Evolutionary conservation across 768 basidiomycete species (phyloP), one percentile per base, ranked within the genome.

Genomic region (Lentinula edodes): DNA sequence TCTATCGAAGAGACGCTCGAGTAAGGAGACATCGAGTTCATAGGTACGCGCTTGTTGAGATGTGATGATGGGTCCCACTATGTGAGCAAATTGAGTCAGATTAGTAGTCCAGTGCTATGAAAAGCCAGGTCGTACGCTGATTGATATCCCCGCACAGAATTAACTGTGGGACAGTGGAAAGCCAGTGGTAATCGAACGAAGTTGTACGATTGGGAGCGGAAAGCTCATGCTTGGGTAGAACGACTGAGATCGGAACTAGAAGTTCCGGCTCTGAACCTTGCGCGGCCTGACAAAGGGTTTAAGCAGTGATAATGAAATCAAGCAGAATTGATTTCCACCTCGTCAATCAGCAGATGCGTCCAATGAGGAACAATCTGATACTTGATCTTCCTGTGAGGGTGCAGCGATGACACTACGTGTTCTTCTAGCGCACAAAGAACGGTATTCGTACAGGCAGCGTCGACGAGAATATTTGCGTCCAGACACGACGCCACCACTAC

Each of bases 221-320:
- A 39, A 54, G 52, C n/a, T 69, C 66, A 7, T 74, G 70, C 12
- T 58, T 63, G 1, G 69, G 67, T 32, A 77, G 64, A 28, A 82
- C 78, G 1, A 80, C 79, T 6, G 80, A 80, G n/a, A 81, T 80
- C 0, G 81, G 80, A 18, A 82, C 74, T 50, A 78, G 66, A 28
- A 82, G 73, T 62, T 82, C 81, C 8, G 81, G 80, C 64, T 83
- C 81, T 12, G 80, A 79, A 7, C 79, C 80, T 75, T 83, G 80
- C 5, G 80, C 81, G 15, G 81, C 81, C 80, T 82, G 16, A 62
- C 39, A n/a, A 28, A 23, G 41, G 34, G 52, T 48, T 39, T 43
- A 57, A 50, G 15, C 13, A 20, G 45, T 16, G 36, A 46, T 23
- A 41, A 8, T 12, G 38, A 3, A 58, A 41, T 16, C 9, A 16